These are phyloP conservation scores for Orbilia oligospora DNA, from an alignment of 2,329 filamentous ascomycete genomes.

Conservation along the genomic window DNA sequence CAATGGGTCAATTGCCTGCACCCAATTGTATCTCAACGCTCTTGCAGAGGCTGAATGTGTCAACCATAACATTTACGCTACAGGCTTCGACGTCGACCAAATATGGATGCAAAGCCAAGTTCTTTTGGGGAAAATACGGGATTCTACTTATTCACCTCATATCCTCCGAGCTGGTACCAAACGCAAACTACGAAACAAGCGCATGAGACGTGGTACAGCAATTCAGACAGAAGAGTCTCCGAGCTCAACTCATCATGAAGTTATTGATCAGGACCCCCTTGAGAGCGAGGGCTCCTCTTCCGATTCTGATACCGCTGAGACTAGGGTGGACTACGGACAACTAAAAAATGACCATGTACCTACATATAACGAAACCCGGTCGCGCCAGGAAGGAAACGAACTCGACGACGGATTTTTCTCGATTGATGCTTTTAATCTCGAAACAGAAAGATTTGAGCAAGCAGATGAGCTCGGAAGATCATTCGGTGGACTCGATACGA, in stretches of 20 bases:
- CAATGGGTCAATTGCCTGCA: slow-evolving; percentile 4
- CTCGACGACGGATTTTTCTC: slow-evolving; percentile 98
- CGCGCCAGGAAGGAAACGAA: slow-evolving; percentile 68
- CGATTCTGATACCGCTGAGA: neutral
- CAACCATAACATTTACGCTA: slow-evolving; percentile 78
- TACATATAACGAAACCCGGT: neutral
- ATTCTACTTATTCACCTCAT: neutral
- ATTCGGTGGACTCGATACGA: slow-evolving; percentile 83
- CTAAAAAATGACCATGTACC: neutral
- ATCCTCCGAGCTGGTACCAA: neutral
- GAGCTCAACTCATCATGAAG: neutral
- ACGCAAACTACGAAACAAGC: neutral
- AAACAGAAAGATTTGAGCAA: slow-evolving; percentile 89
- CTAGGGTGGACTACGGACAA: no score
- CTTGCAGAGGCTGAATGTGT: neutral
- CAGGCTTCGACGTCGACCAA: slow-evolving; percentile 89
- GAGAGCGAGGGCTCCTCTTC: neutral
- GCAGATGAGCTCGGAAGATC: slow-evolving; percentile 74
- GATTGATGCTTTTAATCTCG: slow-evolving; percentile 96
- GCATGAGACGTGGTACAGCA: neutral
- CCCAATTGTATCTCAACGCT: slow-evolving; percentile 23
- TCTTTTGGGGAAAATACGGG: slow-evolving; percentile 40
- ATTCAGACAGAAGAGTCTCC: neutral
- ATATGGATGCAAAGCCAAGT: slow-evolving; percentile 90
- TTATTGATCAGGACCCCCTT: neutral